Evolutionary conservation across 305 asterid genomes (phyloP), one percentile per base, ranked within the genome.

Genomic region (Ajuga reptans): DNA sequence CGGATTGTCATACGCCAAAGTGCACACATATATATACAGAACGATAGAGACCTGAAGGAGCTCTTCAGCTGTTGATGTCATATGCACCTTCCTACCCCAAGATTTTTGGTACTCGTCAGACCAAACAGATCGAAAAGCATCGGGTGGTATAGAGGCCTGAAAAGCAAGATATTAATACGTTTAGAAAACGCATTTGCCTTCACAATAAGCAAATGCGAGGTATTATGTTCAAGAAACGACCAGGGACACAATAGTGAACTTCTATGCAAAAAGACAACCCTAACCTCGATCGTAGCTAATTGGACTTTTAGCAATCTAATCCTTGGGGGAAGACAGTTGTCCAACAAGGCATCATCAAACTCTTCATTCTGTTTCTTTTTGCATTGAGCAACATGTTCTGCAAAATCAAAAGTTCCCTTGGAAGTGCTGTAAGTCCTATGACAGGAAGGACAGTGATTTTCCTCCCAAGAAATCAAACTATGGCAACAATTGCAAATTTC

Each of bases 121-220:
- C 98, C 98, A 92, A 75, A 66, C 64, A 50, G 83, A 76, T 66
- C 79, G 77, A 37, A 89, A 74, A 75, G 96, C 94, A 64, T 89
- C 96, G 15, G 85, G 82, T 15, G 93, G 96, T 72, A 87, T 73
- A 43, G 83, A 85, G 27, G 88, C 96, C 98, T 92, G 80, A 81
- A 63, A 14, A 68, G 49, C 69, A 67, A 69, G 53, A 74, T 46
- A 9, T 43, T 14, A 72, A 39, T 39, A 62, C 71, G 52, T 39
- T 39, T 36, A 69, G 71, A 52, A 33, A 14, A 34, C 41, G 53
- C 37, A 62, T 45, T 12, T 12, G 17, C 9, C 17, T 6, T 58
- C 60, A 8, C 15, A 69, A 49, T 52, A 6, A 58, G 33, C 11
- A 46, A 53, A 27, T 54, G 14, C 29, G 46, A 68, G 15, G 41